These are phyloP conservation scores for Stagonosporopsis vannaccii DNA, from an alignment of 2,329 filamentous ascomycete genomes.

Conservation along the genomic window DNA sequence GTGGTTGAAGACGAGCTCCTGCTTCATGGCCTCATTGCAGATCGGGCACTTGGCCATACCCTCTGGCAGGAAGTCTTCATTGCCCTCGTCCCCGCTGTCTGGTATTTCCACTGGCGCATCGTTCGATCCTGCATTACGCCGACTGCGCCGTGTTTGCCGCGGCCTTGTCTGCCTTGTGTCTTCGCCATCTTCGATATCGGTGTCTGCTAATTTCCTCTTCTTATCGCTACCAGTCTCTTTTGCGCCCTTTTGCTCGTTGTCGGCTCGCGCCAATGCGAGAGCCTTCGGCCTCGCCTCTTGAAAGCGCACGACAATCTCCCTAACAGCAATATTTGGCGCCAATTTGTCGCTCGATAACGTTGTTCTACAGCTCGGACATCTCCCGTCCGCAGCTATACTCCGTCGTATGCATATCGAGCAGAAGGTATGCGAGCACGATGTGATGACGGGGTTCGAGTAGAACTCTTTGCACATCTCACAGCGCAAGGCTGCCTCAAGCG, in stretches of 20 bases:
- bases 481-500: constrained; percentile 83
- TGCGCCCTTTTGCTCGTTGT: constrained; percentile 35
- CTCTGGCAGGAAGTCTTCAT: constrained; percentile 62
- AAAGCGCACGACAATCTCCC: constrained; percentile 85
- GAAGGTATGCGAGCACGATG: constrained; percentile 93
- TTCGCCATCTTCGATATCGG: constrained; percentile 54
- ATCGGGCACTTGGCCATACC: constrained; percentile 85
- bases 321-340: constrained; percentile 81
- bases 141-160: constrained; percentile 49
- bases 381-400: constrained; percentile 80
- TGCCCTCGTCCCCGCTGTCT: constrained; percentile 50
- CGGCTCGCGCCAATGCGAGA: constrained; percentile 68
- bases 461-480: constrained; percentile 99
- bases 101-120: constrained; percentile 46
- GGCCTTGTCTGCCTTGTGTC: constrained; percentile 46
- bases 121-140: constrained; percentile 38
- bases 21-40: constrained; percentile 81
- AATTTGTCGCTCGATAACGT: constrained; percentile 84
- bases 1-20: constrained; percentile 78
- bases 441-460: constrained; percentile 92
- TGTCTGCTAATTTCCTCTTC: constrained; percentile 61
- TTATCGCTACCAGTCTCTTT: constrained; percentile 24
- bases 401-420: constrained; percentile 95
- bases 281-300: constrained; percentile 67
- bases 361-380: constrained; percentile 84